Evolutionary conservation across 1,284 basidiomycete species (phyloP), one percentile per base, ranked within the genome.

Genomic region (Anthracocystis setariae): DNA sequence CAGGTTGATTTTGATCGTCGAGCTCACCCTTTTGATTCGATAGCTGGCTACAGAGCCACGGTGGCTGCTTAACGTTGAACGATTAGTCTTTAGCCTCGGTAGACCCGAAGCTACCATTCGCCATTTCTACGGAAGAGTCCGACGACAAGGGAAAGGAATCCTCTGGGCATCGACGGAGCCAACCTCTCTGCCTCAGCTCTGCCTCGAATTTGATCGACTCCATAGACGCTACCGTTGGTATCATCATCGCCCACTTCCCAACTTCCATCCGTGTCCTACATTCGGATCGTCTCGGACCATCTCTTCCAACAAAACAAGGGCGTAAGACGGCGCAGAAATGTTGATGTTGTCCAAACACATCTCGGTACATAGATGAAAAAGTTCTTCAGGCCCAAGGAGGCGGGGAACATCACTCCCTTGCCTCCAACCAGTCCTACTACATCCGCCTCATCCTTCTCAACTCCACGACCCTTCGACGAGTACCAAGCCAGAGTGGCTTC

Each of bases 341-440:
- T 37, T 38, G 50, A 65, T 54, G 42, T 20, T 25, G 8, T n/a
- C 35, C 8, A 24, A n/a, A 27, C 3, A 29, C 9, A 42, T 5
- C 38, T 8, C 15, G n/a, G 23, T 49, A 17, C 23, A 47, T 49
- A 52, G 40, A 71, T 71, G 68, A 71, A 71, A 44, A 64, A 60
- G 54, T 65, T 71, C 50, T 71, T 71, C 58, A 60, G 39, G 43
- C 15, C 48, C 25, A 71, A 65, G 62, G 67, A 65, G 62, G 68
- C 68, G 12, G 68, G 62, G 49, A 42, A 49, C 62, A 71, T 71
- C 58, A 65, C 61, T 45, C 68, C 68, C 40, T 43, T 71, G 61
- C 68, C 68, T 61, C 62, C 61, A 20, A 51, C 58, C 46, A 58
- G 42, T 25, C 53, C 62, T 8, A 40, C 57, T 25, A 46, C 51